Base-by-base conservation (phyloP, 2,329 filamentous ascomycete species). In the Cryphonectria naterciae region DNA sequence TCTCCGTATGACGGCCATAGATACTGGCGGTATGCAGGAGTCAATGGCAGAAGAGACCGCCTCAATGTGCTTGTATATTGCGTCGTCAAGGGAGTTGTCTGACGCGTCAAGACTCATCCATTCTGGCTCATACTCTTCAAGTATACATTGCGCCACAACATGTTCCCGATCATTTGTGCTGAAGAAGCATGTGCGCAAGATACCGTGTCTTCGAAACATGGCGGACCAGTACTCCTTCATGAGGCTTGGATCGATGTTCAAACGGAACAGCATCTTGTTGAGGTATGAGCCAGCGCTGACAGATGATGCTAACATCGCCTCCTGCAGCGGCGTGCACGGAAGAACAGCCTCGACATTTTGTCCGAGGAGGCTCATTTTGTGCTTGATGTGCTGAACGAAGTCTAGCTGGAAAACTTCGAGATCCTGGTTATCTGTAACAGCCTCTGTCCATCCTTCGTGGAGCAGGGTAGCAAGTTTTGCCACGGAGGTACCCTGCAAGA, bases 261-360 rank as follows among this genome's bases (percentile, higher is more conserved):
- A 77, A 7, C 85, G 83, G 73, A 97, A 87, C 0, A 91, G 79
- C 69, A 93, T 88, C 64, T 87, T 88, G 77, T 97, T 97, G 76
- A 87, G 89, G 77, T 97, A 97, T 1, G 89, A 84, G 1, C 65
- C 71, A 5, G 81, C 80, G 15, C 82, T 78, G 1, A 80, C 80
- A 73, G 83, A 75, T 11, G 88, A 87, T 2, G 89, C 91, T 0
- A 97, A 83, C 94, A 97, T 97, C 0, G 91, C 92, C 81, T 97
- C 92, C 78, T 98, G 95, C 0, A 98, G 82, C 0, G 94, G 92
- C 1, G 94, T 97, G 77, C 95, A 97, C 0, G 94, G 94, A 6
- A 95, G 81, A 11, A 97, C 84, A 1, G 82, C 83, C 41, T 86
- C 80, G 2, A 92, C 82, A 0, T 74, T 61, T 5, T 79, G 77